Conservation (phyloP, 208 protist species). For the Leishmania lainsoni region DNA sequence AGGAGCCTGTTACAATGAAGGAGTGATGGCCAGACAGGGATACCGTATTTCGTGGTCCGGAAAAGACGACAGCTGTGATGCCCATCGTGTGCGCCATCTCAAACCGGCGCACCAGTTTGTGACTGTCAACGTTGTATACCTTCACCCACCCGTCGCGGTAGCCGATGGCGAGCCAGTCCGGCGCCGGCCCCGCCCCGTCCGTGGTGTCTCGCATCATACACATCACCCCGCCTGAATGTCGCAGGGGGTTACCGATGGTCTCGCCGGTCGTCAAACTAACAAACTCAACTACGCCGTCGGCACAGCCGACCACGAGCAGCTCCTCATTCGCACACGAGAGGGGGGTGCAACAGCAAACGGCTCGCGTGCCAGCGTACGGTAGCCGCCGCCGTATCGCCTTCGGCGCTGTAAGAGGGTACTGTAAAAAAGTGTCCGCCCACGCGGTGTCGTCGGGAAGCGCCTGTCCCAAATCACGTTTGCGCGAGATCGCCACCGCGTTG, state of each 20-base stretch:
- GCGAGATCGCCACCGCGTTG: background rate
- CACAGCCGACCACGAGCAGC: constrained; percentile 57
- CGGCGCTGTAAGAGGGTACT: constrained; percentile 40
- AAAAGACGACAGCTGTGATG: constrained; percentile 67
- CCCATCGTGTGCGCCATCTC: constrained; percentile 59
- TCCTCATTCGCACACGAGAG: constrained; percentile 11
- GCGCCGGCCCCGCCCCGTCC: constrained; percentile 14
- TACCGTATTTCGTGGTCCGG: constrained; percentile 31
- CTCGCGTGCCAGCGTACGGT: constrained; percentile 37
- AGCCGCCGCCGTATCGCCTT: constrained; percentile 35
- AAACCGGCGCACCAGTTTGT: constrained; percentile 80
- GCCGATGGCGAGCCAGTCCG: constrained; percentile 71
- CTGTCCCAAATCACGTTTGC: constrained; percentile 18
- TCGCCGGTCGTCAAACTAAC: constrained; percentile 32
- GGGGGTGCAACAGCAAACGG: constrained; percentile 34
- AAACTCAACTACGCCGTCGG: constrained; percentile 69
- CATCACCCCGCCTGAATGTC: constrained; percentile 62
- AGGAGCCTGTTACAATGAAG: constrained; percentile 68
- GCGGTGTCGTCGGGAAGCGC: constrained; percentile 8
- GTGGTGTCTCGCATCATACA: constrained; percentile 36
- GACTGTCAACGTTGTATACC: constrained; percentile 68
- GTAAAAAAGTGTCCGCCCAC: constrained; percentile 35
- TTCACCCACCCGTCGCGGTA: constrained; percentile 85
- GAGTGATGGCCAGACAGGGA: constrained; percentile 52
- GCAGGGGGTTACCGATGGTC: constrained; percentile 36